phyloP scores from a whole-genome alignment of 352 stramenopile species.

The Thalassiosira allenii region DNA sequence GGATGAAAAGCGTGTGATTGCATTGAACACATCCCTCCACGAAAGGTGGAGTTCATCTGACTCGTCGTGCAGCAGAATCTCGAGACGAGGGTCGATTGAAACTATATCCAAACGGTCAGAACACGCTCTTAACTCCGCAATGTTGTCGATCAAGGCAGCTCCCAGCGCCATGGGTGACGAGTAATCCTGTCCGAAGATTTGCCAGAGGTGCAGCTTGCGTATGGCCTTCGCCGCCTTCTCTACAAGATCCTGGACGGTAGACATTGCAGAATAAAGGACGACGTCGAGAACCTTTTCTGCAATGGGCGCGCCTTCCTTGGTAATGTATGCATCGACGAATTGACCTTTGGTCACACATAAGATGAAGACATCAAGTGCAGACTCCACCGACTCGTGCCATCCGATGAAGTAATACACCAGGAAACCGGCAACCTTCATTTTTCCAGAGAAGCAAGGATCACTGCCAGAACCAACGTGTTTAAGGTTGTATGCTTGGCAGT shows the following conservation, averaged over 20 bases:
- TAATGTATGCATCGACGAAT: slow-evolving; percentile 52
- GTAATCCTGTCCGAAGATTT: slow-evolving; percentile 43
- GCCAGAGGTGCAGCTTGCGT: slow-evolving; percentile 57
- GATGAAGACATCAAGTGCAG: slow-evolving; percentile 61
- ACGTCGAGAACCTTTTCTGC: slow-evolving; percentile 55
- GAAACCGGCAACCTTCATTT: slow-evolving; percentile 42
- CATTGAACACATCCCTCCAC: slow-evolving; percentile 48
- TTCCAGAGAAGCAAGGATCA: slow-evolving; percentile 15
- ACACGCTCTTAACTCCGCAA: slow-evolving; percentile 44
- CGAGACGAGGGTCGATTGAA: slow-evolving; percentile 35
- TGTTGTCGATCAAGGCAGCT: slow-evolving; percentile 26
- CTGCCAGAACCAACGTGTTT: slow-evolving; percentile 21
- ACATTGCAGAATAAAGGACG: slow-evolving; percentile 55
- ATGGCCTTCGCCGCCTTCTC: slow-evolving; percentile 38
- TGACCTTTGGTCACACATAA: slow-evolving; percentile 55
- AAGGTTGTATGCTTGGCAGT: slow-evolving; percentile 42
- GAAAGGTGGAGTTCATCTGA: slow-evolving; percentile 47
- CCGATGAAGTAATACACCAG: slow-evolving; percentile 58
- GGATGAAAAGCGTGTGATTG: slow-evolving; percentile 38
- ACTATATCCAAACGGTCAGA: slow-evolving; percentile 49
- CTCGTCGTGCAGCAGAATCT: slow-evolving; percentile 46
- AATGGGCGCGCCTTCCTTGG: slow-evolving; percentile 54
- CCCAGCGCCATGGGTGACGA: neutral
- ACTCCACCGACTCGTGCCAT: slow-evolving; percentile 61
- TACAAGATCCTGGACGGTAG: slow-evolving; percentile 37